Base-by-base conservation (phyloP, 2,329 filamentous ascomycete species). In the Aspergillus chevalieri region DNA sequence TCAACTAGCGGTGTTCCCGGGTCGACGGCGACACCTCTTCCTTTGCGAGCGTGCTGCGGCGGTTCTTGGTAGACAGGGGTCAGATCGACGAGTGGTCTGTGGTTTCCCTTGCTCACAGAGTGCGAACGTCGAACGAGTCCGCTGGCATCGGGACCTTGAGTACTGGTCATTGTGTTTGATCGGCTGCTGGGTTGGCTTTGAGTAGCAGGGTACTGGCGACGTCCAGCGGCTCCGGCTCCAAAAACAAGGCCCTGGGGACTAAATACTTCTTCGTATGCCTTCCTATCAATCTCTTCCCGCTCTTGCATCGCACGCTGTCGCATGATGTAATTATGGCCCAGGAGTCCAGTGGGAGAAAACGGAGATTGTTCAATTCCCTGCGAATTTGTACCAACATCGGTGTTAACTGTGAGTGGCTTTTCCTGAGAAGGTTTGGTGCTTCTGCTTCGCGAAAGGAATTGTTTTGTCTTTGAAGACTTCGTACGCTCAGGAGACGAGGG, bases 51-150 rank as follows among this genome's bases (percentile, higher is more conserved):
- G 51, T 70, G 65, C 36, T 68, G 65, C 2, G 84, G 84, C 6
- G 83, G 77, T 53, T 86, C 83, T 45, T 78, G 75, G 60, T 84
- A 86, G 44, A 76, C 74, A 0, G 83, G 82, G 0, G 82, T 83
- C 38, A 89, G 75, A 59, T 87, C 86, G 26, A 90, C 69, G 5
- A 90, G 74, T 1, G 86, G 85, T 53, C 82, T 82, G 2, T 76
- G 75, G 15, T 67, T 63, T 5, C 60, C 65, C 21, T 67, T 63
- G 5, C 60, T 65, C 46, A 66, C 56, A 2, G 78, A 79, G n/a
- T 65, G 67, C n/a, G 72, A 72, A 45, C 76, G 72, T 38, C 68
- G 66, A 4, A 77, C 67, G 36, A 65, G 61, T 21, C 61, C 60
- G 19, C 46, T 47, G 6, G 44, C 26, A 43, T 64, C 63, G 1